Evolutionary conservation across 805 yeast genomes (phyloP).

Genomic region (Ogataea ganodermae): DNA sequence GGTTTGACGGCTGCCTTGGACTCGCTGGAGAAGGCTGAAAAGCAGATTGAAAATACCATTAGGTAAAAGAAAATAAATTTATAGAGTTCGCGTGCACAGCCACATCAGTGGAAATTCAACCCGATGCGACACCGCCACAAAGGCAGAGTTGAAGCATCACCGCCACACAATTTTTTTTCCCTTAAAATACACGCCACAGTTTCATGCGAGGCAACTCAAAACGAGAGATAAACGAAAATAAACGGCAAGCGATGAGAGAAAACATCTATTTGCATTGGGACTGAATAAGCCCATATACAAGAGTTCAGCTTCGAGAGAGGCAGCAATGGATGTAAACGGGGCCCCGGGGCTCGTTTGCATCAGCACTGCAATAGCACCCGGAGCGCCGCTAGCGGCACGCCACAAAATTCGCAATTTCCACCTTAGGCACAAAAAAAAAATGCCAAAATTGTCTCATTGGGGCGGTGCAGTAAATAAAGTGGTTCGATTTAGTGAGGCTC

Average conservation of each 20-base stretch:
- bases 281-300: no score
- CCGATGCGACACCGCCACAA: no score
- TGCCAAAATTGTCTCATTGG: constrained; percentile 4
- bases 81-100: not conserved
- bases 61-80: not conserved
- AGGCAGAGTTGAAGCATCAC: no score
- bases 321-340: no score
- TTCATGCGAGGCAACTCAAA: no score
- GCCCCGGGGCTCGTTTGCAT: no score
- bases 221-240: no score
- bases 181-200: not conserved
- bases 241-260: no score
- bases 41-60: constrained; percentile 8
- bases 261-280: no score
- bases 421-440: not conserved
- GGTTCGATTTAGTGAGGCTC: constrained; percentile 3
- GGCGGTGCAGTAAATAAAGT: constrained; percentile 7
- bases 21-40: constrained; percentile 15
- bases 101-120: not conserved
- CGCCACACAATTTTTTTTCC: not conserved
- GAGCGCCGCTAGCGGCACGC: no score
- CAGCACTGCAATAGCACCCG: no score
- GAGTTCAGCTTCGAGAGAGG: no score
- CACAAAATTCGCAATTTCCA: constrained; percentile 1
- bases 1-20: constrained; percentile 17